phyloP scores from a whole-genome alignment of 2,329 filamentous ascomycete genomes.

The Penicillium italicum region DNA sequence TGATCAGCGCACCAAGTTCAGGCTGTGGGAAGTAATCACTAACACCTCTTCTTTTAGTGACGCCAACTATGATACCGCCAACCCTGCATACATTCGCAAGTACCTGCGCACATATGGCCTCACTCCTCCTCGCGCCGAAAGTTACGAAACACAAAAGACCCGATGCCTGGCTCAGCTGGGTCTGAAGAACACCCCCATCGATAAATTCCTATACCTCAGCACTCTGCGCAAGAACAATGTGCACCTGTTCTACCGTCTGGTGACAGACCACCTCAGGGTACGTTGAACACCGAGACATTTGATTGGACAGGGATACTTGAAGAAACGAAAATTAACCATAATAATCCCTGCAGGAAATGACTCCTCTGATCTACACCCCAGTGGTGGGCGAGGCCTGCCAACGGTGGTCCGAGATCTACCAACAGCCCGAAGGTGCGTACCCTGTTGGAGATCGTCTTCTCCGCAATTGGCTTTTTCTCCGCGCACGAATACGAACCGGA shows the following conservation, averaged over 20 bases:
- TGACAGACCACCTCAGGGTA: conserved; percentile 48
- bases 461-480: conserved; percentile 1
- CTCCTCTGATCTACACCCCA: conserved; percentile 51
- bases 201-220: conserved; percentile 51
- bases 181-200: conserved; percentile 46
- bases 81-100: conserved; percentile 49
- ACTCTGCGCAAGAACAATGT: conserved; percentile 51
- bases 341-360: conserved; percentile 40
- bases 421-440: conserved; percentile 72
- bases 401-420: conserved; percentile 94
- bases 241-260: conserved; percentile 51
- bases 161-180: conserved; percentile 49
- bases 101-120: conserved; percentile 51
- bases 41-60: conserved; percentile 30
- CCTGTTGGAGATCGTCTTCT: neutral
- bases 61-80: conserved; percentile 49
- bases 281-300: conserved; percentile 13
- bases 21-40: conserved; percentile 2
- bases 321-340: conserved; percentile 14
- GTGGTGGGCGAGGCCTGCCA: conserved; percentile 87
- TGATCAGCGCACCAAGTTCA: neutral
- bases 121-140: conserved; percentile 48
- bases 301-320: conserved; percentile 2
- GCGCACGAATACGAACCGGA: conserved; percentile 24
- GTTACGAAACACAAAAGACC: conserved; percentile 49